Base-by-base conservation (phyloP, 805 yeast species). In the Candida tammaniensis region DNA sequence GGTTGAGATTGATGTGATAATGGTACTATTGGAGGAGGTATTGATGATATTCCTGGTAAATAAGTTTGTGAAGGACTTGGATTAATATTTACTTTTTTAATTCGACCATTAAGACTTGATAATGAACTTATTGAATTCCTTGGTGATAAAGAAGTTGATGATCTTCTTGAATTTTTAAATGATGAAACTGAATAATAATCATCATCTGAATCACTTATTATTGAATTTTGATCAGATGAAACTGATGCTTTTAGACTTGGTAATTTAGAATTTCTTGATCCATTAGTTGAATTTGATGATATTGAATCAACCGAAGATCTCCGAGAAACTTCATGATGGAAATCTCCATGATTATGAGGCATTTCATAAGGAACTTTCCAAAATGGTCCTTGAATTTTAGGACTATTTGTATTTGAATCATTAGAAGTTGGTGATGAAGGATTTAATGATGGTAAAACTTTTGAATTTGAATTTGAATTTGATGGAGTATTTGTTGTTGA, bases 351-450 rank as follows among this genome's bases (percentile, higher is more conserved):
- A 11, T n/a, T 27, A 26, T 26, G 24, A 0, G 80, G 79, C 70
- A 74, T 69, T 41, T 74, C 78, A 47, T 73, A 74, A 5, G 82
- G 82, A 4, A 75, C 82, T 46, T 74, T 77, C 82, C 82, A 77
- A 52, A 77, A 74, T 7, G 72, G 73, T n/a, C 59, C 64, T 39
- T 60, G 67, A 25, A 64, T 55, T 15, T 64, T 63, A 4, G 67
- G 55, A 16, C 54, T 46, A 21, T 41, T 46, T 21, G 35, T 39
- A 27, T 27, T 17, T 15, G 42, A 29, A 24, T 25, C 39, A 13
- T 30, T 15, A 14, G 24, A 16, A 30, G 20, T 14, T 27, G 31
- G 25, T 24, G 42, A 21, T 27, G 21, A 25, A 17, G 39, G 34
- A 19, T 31, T 36, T 6, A 33, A 25, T 10, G 32, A 3, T 3